Conservation (phyloP, 2,329 filamentous ascomycete genomes). For the Fusarium longipes region DNA sequence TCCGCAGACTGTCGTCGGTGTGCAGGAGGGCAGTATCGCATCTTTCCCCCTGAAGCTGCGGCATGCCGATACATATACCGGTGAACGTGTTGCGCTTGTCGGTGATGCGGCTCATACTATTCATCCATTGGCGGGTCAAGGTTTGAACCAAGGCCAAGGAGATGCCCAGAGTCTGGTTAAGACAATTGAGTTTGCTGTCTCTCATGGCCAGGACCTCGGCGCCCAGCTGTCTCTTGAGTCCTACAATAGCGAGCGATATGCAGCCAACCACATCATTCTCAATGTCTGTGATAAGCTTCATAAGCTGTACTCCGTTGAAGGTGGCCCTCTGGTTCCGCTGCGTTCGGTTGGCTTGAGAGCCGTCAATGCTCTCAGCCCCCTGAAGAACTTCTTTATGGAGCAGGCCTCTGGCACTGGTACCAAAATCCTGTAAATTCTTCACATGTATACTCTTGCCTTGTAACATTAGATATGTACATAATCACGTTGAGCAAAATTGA, state of each 20-base stretch:
- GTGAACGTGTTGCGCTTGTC: conserved; percentile 88
- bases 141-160: conserved; percentile 90
- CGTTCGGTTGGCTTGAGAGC: conserved; percentile 80
- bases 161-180: conserved; percentile 84
- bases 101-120: conserved; percentile 96
- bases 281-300: conserved; percentile 91
- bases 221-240: conserved; percentile 79
- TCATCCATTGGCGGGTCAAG: conserved; percentile 94
- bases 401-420: conserved; percentile 68
- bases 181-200: conserved; percentile 79
- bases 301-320: conserved; percentile 86
- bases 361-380: conserved; percentile 77
- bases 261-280: conserved; percentile 81
- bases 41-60: conserved; percentile 92
- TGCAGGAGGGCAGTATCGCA: conserved; percentile 84
- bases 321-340: conserved; percentile 81
- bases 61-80: conserved; percentile 93
- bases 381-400: conserved; percentile 90
- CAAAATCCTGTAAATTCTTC: conserved; percentile 53
- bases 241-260: conserved; percentile 85
- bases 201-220: conserved; percentile 89
- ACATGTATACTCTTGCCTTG: conserved; percentile 25
- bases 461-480: conserved; percentile 33
- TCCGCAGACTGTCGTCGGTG: conserved; percentile 73
- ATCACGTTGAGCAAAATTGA: conserved; percentile 12